Base-by-base conservation (phyloP, 768 basidiomycete species). In the Boletus reticuloceps region DNA sequence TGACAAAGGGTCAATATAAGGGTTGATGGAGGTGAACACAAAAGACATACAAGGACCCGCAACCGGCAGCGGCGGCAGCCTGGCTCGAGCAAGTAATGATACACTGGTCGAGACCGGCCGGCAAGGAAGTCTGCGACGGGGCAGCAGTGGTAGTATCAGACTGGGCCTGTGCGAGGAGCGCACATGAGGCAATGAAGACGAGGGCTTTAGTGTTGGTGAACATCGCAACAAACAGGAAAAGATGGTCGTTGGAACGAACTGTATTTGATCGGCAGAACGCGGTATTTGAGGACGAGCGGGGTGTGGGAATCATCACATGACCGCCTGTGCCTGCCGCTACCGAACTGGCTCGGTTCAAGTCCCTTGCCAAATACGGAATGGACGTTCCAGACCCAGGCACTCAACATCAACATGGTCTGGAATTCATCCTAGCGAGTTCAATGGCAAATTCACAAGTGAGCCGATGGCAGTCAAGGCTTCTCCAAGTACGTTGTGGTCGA, bases 161-260 rank as follows among this genome's bases (percentile, higher is more conserved):
- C 64, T 72, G 70, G 0, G 69, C 69, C 0, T 58, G 55, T 1
- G 31, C 70, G 6, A 58, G 50, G 25, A 72, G 50, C 2, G 52
- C 64, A 17, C 54, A 59, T 0, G 62, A 48, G 16, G 45, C 53
- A 16, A 66, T 13, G 39, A 52, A 38, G 6, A 60, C 20, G 36
- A 72, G 60, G 11, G 43, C n/a, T 55, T 70, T 72, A 12, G 54
- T 4, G 58, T 47, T 58, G 38, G 37, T 3, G 32, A 65, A 55
- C 67, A 68, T 68, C 20, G 39, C 20, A 43, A 40, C 3, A 13
- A 13, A 12, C 3, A 19, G 9, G 16, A 19, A 27, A 9, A 2
- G 41, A 46, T 22, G 36, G 37, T 19, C 2, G 44, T 51, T 27
- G 8, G 8, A 8, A 27, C 7, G 27, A 27, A 27, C 9, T 8